Evolutionary conservation across 2,329 filamentous ascomycete species (phyloP).

Genomic region (Leptographium radiaticola): DNA sequence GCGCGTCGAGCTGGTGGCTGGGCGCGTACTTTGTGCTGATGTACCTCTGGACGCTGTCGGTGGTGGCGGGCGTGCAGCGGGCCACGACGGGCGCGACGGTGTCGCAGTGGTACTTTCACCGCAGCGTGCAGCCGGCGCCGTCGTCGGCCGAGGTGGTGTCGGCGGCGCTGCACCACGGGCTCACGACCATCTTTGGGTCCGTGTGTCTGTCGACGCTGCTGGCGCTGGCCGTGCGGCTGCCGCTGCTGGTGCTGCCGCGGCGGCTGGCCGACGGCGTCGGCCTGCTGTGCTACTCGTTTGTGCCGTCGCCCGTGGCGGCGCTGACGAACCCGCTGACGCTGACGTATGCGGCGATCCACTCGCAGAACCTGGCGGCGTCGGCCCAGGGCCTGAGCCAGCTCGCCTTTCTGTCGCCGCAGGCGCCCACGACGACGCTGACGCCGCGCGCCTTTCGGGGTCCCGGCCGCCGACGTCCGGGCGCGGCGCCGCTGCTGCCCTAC

Average conservation of each 20-base stretch:
- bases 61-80: constrained; percentile 79
- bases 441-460: constrained; percentile 31
- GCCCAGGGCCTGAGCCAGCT: constrained; percentile 72
- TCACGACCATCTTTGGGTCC: constrained; percentile 80
- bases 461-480: constrained; percentile 14
- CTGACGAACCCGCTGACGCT: constrained; percentile 85
- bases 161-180: constrained; percentile 69
- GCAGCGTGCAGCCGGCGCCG: constrained; percentile 64
- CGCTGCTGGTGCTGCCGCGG: constrained; percentile 69
- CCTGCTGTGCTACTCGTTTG: constrained; percentile 52
- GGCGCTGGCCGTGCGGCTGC: constrained; percentile 67
- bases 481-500: constrained; percentile 60
- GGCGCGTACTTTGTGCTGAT: constrained; percentile 85
- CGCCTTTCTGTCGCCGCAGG: constrained; percentile 60
- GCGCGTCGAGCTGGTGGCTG: constrained; percentile 85
- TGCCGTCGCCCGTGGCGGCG: constrained; percentile 73
- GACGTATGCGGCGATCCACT: constrained; percentile 90
- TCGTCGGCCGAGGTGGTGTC: constrained; percentile 69
- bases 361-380: constrained; percentile 63
- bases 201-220: constrained; percentile 81
- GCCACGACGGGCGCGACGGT: constrained; percentile 89
- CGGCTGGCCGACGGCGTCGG: constrained; percentile 52
- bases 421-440: constrained; percentile 60
- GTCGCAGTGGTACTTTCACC: constrained; percentile 98
- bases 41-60: constrained; percentile 87